Percentiles rank a stretch among this genome's conserved stretches.
phyloP scores from a whole-genome alignment of 2,329 filamentous ascomycete genomes.

The Exophiala calicioides region DNA sequence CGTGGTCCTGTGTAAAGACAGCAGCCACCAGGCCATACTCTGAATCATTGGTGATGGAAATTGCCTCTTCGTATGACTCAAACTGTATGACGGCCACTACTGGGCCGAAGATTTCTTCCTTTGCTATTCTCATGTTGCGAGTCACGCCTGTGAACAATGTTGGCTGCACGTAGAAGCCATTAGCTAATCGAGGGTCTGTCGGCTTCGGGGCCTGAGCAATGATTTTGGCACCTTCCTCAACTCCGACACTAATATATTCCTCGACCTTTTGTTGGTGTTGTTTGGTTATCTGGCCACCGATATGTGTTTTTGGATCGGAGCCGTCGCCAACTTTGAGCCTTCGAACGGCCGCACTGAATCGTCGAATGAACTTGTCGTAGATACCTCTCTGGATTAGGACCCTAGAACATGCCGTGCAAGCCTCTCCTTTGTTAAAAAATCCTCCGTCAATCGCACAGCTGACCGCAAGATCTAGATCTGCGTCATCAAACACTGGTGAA shows the following conservation, averaged over 20 bases:
- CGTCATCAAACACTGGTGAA: conserved; percentile 80
- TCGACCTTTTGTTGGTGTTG: no score
- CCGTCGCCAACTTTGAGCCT: conserved; percentile 18
- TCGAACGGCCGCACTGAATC: no score
- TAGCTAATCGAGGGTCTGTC: conserved; percentile 34
- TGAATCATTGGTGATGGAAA: conserved; percentile 55
- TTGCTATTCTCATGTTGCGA: conserved; percentile 56
- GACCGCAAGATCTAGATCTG: conserved; percentile 71
- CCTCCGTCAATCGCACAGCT: conserved; percentile 18
- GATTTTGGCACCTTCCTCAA: conserved; percentile 56
- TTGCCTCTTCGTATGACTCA: conserved; percentile 61
- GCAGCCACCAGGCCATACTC: conserved; percentile 58
- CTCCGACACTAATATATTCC: conserved; percentile 41
- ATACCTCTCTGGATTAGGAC: conserved; percentile 24
- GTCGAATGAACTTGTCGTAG: conserved; percentile 21
- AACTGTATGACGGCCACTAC: conserved; percentile 65
- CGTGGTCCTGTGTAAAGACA: conserved; percentile 57
- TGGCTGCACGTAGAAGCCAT: conserved; percentile 60
- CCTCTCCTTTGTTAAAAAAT: conserved; percentile 29
- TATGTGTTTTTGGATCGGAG: no score
- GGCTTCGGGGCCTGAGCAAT: conserved; percentile 31
- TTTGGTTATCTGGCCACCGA: no score
- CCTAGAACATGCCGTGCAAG: conserved; percentile 23
- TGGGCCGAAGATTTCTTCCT: conserved; percentile 64
- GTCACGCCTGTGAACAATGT: conserved; percentile 60